phyloP scores from a whole-genome alignment of 2,329 filamentous ascomycete genomes.

The Trichoderma asperellum region DNA sequence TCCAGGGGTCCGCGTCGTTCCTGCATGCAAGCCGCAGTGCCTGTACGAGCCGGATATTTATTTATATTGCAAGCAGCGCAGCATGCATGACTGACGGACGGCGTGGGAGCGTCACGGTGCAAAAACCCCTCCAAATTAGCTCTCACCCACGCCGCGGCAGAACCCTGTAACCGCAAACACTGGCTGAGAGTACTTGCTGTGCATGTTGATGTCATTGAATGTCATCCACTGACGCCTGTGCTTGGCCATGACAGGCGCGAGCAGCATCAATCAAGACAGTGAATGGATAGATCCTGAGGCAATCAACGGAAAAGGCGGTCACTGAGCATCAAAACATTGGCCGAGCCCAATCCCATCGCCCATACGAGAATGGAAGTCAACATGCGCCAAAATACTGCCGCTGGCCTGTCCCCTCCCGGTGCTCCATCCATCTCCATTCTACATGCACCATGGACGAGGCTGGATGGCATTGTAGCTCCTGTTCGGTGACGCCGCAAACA shows the following conservation, averaged over 20 bases:
- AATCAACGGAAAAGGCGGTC: neutral
- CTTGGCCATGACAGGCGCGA: neutral
- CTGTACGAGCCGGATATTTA: conserved; percentile 12
- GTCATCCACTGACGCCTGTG: neutral
- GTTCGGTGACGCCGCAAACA: conserved; percentile 27
- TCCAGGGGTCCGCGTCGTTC: conserved; percentile 37
- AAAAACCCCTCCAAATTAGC: conserved; percentile 13
- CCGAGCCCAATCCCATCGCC: neutral
- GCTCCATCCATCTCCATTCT: too few species aligned
- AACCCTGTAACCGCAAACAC: neutral
- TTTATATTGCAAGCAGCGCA: conserved; percentile 21
- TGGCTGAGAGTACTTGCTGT: neutral
- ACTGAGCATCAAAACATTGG: neutral
- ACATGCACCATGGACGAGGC: neutral
- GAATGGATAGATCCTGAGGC: neutral
- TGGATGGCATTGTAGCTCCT: neutral
- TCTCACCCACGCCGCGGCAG: conserved; percentile 17
- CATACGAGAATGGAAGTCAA: neutral
- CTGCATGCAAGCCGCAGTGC: conserved; percentile 37
- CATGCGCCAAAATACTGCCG: neutral
- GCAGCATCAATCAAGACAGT: neutral
- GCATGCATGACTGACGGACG: conserved; percentile 17
- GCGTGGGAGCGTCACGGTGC: conserved; percentile 14
- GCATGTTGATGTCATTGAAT: neutral
- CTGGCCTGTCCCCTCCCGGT: neutral